phyloP scores from a whole-genome alignment of 2,329 filamentous ascomycete genomes.

The Emmonsiellopsis sp. region DNA sequence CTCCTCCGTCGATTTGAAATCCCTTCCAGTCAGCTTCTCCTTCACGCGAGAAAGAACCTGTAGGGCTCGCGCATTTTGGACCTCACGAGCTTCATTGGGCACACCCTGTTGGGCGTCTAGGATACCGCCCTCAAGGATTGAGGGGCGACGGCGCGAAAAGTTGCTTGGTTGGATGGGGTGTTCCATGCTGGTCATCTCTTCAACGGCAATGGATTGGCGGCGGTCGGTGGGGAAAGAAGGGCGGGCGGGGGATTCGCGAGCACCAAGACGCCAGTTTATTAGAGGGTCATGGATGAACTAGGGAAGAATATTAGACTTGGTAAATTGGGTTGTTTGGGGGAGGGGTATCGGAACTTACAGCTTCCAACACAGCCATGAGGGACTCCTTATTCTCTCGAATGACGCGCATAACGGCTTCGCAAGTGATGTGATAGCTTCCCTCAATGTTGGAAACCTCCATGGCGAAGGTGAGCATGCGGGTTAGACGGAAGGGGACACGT shows the following conservation, averaged over 20 bases:
- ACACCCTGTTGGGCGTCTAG: conserved; percentile 33
- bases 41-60: conserved; percentile 87
- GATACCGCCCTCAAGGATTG: conserved; percentile 53
- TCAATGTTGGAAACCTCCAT: conserved; percentile 99
- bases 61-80: conserved; percentile 84
- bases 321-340: neutral
- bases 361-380: conserved; percentile 95
- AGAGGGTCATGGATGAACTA: conserved; percentile 99
- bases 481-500: conserved; percentile 92
- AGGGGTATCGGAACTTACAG: conserved; percentile 51
- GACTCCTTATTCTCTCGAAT: conserved; percentile 96
- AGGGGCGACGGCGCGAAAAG: conserved; percentile 58
- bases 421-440: conserved; percentile 95
- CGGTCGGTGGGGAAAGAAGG: conserved; percentile 53
- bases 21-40: conserved; percentile 88
- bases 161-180: conserved; percentile 53
- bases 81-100: conserved; percentile 50
- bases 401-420: conserved; percentile 96
- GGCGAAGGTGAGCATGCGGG: conserved; percentile 96
- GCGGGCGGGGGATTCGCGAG: conserved; percentile 51
- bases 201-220: conserved; percentile 48
- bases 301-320: conserved; percentile 12
- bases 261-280: conserved; percentile 82
- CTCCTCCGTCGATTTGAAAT: conserved; percentile 82
- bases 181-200: conserved; percentile 29